These are phyloP conservation scores for Chlamydomonas reinhardtii DNA, from an alignment of 163 green algal species.

Conservation along the genomic window DNA sequence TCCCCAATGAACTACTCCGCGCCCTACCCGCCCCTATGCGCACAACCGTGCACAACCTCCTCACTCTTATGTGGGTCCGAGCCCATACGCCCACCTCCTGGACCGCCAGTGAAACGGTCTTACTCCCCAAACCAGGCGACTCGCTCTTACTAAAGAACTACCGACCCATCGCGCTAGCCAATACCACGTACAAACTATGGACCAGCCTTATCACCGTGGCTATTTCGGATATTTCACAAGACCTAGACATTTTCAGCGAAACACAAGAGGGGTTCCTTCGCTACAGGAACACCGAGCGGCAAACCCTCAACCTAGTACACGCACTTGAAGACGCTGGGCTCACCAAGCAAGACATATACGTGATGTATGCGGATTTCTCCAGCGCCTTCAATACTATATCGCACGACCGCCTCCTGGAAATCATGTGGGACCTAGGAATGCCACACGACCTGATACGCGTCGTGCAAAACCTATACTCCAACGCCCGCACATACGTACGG, in stretches of 20 bases:
- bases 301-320: constrained; percentile 34
- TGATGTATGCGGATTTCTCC: constrained; percentile 52
- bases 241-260: constrained; percentile 16
- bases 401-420: constrained; percentile 62
- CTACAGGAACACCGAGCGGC: constrained; percentile 11
- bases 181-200: constrained; percentile 59
- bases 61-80: constrained; percentile 47
- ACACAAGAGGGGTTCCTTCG: constrained; percentile 51
- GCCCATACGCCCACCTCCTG: constrained; percentile 42
- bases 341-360: constrained; percentile 27
- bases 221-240: constrained; percentile 17
- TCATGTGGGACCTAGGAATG: constrained; percentile 62
- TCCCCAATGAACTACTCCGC: constrained; percentile 58
- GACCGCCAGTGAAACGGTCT: constrained; percentile 50
- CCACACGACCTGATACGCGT: constrained; percentile 35
- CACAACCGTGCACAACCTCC: constrained; percentile 9
- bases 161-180: constrained; percentile 39
- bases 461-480: constrained; percentile 51
- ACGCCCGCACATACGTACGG: constrained; percentile 29
- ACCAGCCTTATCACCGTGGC: constrained; percentile 34
- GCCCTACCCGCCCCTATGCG: not conserved
- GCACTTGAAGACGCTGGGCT: constrained; percentile 48
- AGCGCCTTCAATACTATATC: constrained; percentile 65
- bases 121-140: constrained; percentile 56
- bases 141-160: constrained; percentile 39